Percentiles rank a stretch among this genome's conserved stretches.
These are phyloP conservation scores for Dactylorhiza incarnata DNA, from an alignment of 106 monocot species.

Conservation along the genomic window DNA sequence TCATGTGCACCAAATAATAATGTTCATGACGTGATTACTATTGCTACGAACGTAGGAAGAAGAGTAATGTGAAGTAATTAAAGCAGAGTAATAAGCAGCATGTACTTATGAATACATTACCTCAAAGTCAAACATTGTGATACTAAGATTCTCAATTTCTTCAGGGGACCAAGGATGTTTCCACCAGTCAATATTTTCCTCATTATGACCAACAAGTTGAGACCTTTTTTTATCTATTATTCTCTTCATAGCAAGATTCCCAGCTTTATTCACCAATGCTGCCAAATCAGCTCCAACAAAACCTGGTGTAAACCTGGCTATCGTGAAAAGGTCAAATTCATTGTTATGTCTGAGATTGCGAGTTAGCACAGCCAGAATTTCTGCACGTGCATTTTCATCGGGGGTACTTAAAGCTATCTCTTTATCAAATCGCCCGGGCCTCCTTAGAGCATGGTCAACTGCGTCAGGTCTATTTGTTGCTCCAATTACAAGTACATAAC, in stretches of 20 bases:
- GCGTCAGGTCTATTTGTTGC: slow-evolving; percentile 96
- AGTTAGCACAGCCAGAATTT: slow-evolving; percentile 57
- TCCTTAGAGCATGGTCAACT: slow-evolving; percentile 74
- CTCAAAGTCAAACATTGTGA: slow-evolving; percentile 85
- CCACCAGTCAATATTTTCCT: slow-evolving; percentile 49
- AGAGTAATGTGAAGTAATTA: neutral
- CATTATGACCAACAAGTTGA: slow-evolving; percentile 16
- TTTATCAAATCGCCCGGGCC: slow-evolving; percentile 80
- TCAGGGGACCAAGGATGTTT: slow-evolving; percentile 55
- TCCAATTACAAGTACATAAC: slow-evolving; percentile 94
- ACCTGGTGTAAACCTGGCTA: slow-evolving; percentile 79
- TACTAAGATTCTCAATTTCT: slow-evolving; percentile 58
- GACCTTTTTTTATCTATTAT: slow-evolving; percentile 54
- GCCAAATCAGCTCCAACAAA: slow-evolving; percentile 95
- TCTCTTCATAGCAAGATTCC: slow-evolving; percentile 85
- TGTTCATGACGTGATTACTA: neutral
- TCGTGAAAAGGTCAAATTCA: slow-evolving; percentile 56
- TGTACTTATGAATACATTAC: slow-evolving; percentile 25
- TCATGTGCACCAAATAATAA: neutral
- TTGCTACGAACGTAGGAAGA: neutral
- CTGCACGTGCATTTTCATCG: slow-evolving; percentile 61
- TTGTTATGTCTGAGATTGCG: slow-evolving; percentile 57
- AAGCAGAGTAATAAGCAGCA: neutral
- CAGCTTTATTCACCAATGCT: slow-evolving; percentile 76
- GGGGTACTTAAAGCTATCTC: slow-evolving; percentile 84